phyloP scores from a whole-genome alignment of 169 alveolate species.

The Neospora caninum region DNA sequence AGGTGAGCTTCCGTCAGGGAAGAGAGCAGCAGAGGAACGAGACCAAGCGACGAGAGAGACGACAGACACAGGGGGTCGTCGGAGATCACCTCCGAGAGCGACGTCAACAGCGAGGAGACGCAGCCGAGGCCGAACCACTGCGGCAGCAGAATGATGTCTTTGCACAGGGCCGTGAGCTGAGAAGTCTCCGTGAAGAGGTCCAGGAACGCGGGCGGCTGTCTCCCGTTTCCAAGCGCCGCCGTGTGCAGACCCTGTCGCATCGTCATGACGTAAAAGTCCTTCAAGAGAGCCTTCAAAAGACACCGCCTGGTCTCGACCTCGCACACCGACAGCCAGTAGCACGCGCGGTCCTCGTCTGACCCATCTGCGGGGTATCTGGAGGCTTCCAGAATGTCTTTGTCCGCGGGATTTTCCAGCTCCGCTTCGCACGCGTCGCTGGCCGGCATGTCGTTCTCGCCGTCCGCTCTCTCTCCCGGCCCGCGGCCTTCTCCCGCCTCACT shows the following conservation, averaged over 20 bases:
- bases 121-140: slow-evolving; percentile 64
- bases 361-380: background rate
- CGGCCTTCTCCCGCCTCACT: background rate
- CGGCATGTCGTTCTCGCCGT: too few relatives aligned
- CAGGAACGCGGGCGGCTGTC: slow-evolving; percentile 30
- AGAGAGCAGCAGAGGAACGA: slow-evolving; percentile 56
- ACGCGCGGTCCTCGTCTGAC: slow-evolving; percentile 45
- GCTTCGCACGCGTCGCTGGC: background rate
- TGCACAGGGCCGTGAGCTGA: slow-evolving; percentile 41
- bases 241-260: slow-evolving; percentile 37
- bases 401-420: background rate
- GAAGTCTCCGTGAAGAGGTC: slow-evolving; percentile 44
- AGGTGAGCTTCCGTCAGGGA: slow-evolving; percentile 52
- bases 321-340: slow-evolving; percentile 55
- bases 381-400: background rate
- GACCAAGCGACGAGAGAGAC: slow-evolving; percentile 46
- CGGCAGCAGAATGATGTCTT: slow-evolving; percentile 44
- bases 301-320: slow-evolving; percentile 62
- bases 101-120: slow-evolving; percentile 47
- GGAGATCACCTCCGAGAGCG: slow-evolving; percentile 47
- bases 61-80: slow-evolving; percentile 54
- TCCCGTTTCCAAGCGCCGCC: background rate
- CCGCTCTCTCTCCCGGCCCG: background rate
- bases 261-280: slow-evolving; percentile 47
- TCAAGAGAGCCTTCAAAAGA: slow-evolving; percentile 46